Evolutionary conservation across 2,329 filamentous ascomycete genomes (phyloP).

Genomic region (Aspergillus brunneoviolaceus): DNA sequence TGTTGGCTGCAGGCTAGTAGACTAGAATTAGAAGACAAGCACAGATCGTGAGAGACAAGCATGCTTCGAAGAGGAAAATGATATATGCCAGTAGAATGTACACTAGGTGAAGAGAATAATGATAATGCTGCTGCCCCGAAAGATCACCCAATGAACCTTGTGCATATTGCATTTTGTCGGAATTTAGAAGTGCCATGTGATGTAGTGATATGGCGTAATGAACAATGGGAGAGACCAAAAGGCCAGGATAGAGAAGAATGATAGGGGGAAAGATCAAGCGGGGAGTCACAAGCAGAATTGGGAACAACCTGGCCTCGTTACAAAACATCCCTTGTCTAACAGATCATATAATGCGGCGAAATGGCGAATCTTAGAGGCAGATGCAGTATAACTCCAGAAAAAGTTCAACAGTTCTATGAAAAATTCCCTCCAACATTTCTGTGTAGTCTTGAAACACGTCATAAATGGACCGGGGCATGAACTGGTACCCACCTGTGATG

Average conservation of each 20-base stretch:
- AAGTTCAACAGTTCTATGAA: constrained; percentile 26
- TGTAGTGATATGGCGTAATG: neutral
- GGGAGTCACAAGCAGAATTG: neutral
- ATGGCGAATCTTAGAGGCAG: constrained; percentile 10
- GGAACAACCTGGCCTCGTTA: neutral
- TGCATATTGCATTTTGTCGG: neutral
- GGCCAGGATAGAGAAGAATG: neutral
- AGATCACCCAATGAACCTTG: neutral
- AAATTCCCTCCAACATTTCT: constrained; percentile 15
- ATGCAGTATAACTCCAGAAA: constrained; percentile 12
- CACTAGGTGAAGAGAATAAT: neutral
- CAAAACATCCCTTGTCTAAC: constrained; percentile 11
- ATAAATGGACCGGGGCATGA: constrained; percentile 11
- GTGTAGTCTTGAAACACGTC: constrained; percentile 16
- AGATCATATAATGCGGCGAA: constrained; percentile 14
- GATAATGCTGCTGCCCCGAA: neutral
- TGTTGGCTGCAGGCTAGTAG: neutral
- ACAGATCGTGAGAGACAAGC: neutral
- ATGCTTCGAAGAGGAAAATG: neutral
- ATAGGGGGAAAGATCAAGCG: neutral
- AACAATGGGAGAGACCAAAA: neutral
- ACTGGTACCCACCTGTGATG: constrained; percentile 15
- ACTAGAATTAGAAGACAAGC: neutral
- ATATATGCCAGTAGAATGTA: neutral
- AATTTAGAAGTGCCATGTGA: neutral